Evolutionary conservation across 164 flowering plant species (phyloP).

Genomic region (Brasenia schreberi): DNA sequence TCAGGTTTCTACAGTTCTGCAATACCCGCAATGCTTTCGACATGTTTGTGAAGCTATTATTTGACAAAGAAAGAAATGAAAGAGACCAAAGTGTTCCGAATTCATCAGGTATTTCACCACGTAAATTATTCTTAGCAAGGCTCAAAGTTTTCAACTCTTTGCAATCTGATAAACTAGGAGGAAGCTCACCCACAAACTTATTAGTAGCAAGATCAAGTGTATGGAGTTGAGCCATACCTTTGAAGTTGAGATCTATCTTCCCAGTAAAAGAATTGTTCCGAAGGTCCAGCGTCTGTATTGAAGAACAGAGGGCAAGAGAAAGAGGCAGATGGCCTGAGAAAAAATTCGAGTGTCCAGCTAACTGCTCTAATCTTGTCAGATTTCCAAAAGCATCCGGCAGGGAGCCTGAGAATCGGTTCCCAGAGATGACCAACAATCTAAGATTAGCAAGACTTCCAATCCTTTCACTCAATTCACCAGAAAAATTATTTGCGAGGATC

Average conservation of each 20-base stretch:
- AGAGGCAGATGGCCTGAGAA: slow-evolving; percentile 5
- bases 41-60: slow-evolving; percentile 12
- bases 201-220: slow-evolving; percentile 13
- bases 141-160: slow-evolving; percentile 11
- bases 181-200: slow-evolving; percentile 8
- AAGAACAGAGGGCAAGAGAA: slow-evolving; percentile 1
- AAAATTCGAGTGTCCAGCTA: slow-evolving; percentile 7
- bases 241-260: slow-evolving; percentile 5
- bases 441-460: slow-evolving; percentile 5
- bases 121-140: slow-evolving; percentile 12
- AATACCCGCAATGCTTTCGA: slow-evolving; percentile 12
- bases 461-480: slow-evolving; percentile 3
- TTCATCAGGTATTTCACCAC: slow-evolving; percentile 12
- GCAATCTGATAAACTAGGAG: slow-evolving; percentile 11
- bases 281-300: slow-evolving; percentile 4
- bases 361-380: slow-evolving; percentile 2
- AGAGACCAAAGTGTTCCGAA: slow-evolving; percentile 10
- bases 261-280: slow-evolving; percentile 10
- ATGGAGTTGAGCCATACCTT: slow-evolving; percentile 6
- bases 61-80: slow-evolving; percentile 14
- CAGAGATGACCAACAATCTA: slow-evolving; percentile 3
- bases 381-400: slow-evolving; percentile 7
- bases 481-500: slow-evolving; percentile 5
- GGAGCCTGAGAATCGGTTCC: slow-evolving; percentile 9
- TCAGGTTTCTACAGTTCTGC: slow-evolving; percentile 15